Evolutionary conservation across 1,284 basidiomycete species (phyloP), one percentile per base, ranked within the genome.

Genomic region (Meira nashicola): DNA sequence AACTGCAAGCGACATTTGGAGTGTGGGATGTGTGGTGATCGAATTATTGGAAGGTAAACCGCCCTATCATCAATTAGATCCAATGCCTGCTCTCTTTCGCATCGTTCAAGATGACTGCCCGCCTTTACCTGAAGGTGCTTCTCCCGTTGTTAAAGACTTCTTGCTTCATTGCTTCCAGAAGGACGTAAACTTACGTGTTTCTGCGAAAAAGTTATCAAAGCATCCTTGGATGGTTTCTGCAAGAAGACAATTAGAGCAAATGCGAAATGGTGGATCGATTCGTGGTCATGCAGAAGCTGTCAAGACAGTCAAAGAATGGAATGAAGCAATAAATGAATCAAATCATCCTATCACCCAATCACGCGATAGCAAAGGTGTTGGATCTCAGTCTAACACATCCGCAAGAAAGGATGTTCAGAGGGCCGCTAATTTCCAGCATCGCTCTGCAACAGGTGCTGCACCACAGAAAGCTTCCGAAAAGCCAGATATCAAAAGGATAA

Each of bases 31-130:
- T 74, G 89, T 95, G 37, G 92, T 97, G 2, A 94, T 98, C 61
- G 94, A 98, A 77, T 84, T 98, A 11, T 82, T 98, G 21, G 92
- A 96, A 79, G 94, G 93, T 10, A 91, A 90, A 68, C 94, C 94
- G 12, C 94, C 94, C 0, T 96, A 96, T 79, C 89, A 94, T 78
- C 89, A 89, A 70, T 84, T 97, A 33, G 91, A 93, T 62, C 94
- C 94, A 2, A 96, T 98, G 92, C 94, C 93, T 50, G 94, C 94
- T 0, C 84, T 98, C 23, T 98, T 95, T 80, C 87, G 92, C 54
- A 97, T 98, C 65, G 94, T 98, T 1, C 92, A 96, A 78, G 94
- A 98, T 74, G 93, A 97, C 78, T 89, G 87, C 71, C 94, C 94
- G 44, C 91, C 91, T 7, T 88, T 98, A 68, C 94, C 94, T 0